phyloP scores from a whole-genome alignment of 306 rosid genomes.

The Phaseolus lunatus region DNA sequence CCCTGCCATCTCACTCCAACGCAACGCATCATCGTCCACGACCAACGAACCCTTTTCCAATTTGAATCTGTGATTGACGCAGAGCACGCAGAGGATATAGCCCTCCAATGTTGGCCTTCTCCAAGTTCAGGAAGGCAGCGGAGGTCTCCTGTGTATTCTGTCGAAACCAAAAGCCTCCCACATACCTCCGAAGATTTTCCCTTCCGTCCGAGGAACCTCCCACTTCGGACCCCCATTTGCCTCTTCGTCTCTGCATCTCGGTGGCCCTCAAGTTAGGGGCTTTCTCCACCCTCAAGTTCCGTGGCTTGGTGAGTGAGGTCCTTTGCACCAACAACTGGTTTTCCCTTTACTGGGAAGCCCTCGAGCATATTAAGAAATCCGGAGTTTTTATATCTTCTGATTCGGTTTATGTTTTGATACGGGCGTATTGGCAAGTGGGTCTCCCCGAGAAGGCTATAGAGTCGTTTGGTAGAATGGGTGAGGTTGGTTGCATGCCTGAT shows the following conservation, averaged over 20 bases:
- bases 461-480: slow-evolving; percentile 59
- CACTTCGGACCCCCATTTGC: slow-evolving; percentile 29
- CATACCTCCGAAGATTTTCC: neutral
- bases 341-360: slow-evolving; percentile 63
- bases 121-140: slow-evolving; percentile 16
- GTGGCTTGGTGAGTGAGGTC: slow-evolving; percentile 41
- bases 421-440: slow-evolving; percentile 49
- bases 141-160: slow-evolving; percentile 15
- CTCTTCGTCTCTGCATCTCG: slow-evolving; percentile 74
- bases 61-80: neutral
- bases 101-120: slow-evolving; percentile 20
- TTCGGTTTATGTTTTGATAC: slow-evolving; percentile 54
- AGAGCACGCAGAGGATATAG: neutral
- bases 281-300: slow-evolving; percentile 26
- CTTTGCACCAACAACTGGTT: slow-evolving; percentile 50
- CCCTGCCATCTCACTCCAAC: too few species aligned
- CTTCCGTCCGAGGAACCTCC: neutral
- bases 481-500: slow-evolving; percentile 62
- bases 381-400: slow-evolving; percentile 54
- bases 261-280: slow-evolving; percentile 50
- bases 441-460: slow-evolving; percentile 62
- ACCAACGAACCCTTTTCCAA: neutral
- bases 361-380: slow-evolving; percentile 56
- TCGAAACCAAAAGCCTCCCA: neutral
- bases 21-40: too few species aligned